A percentile compares a stretch with the other conserved stretches of the same genome.
Evolutionary conservation across 2,329 filamentous ascomycete species (phyloP).

Genomic region (Domatiomyces catenatus): DNA sequence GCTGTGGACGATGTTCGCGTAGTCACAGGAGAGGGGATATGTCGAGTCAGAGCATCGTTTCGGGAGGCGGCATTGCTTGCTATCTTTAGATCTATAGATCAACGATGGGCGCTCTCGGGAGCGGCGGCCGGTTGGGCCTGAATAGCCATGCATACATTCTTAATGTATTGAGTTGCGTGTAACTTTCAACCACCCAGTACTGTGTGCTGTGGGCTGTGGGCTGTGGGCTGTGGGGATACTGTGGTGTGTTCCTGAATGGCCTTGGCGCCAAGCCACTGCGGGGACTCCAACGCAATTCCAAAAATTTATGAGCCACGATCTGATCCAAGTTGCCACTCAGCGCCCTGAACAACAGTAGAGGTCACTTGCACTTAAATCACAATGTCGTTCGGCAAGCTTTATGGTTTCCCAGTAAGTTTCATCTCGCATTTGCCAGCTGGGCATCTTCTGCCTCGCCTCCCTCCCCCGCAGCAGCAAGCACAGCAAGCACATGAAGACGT

Average conservation of each 20-base stretch:
- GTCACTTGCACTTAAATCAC: constrained; percentile 28
- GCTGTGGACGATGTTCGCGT: constrained; percentile 17
- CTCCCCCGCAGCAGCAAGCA: constrained; percentile 10
- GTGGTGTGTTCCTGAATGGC: background rate
- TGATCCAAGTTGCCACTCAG: constrained; percentile 4
- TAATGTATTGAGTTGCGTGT: background rate
- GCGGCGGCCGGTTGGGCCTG: background rate
- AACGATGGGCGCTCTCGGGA: background rate
- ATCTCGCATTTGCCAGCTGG: constrained; percentile 7
- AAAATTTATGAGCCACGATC: background rate
- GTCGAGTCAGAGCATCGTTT: background rate
- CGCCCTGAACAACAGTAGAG: constrained; percentile 1
- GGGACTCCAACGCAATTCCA: background rate
- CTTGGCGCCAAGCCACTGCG: background rate
- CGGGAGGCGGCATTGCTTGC: no score
- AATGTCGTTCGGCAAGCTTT: constrained; percentile 97
- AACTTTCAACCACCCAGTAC: no score
- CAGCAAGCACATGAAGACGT: no score
- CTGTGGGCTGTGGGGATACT: no score
- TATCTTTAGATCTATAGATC: background rate
- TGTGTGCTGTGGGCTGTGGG: no score
- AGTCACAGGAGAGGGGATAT: background rate
- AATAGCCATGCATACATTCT: background rate
- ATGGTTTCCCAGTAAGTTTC: constrained; percentile 59
- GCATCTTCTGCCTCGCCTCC: constrained; percentile 11